A percentile compares a stretch with the other conserved stretches of the same genome.
Evolutionary conservation across 2,329 filamentous ascomycete species (phyloP).

Genomic region (Cladosporium sphaerospermum): DNA sequence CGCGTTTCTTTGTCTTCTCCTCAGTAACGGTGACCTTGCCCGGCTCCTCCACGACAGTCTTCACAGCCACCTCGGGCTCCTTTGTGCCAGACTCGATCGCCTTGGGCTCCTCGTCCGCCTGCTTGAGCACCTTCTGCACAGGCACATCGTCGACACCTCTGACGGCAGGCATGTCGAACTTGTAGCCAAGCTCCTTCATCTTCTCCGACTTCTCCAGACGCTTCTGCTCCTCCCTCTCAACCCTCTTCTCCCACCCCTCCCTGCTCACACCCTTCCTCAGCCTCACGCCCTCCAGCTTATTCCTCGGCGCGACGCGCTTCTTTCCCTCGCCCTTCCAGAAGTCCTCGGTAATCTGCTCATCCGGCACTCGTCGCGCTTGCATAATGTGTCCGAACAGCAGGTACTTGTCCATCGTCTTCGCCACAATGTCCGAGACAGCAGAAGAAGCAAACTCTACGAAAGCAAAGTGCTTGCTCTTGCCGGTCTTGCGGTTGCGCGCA

Average conservation of each 20-base stretch:
- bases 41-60: constrained; percentile 14
- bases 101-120: constrained; percentile 28
- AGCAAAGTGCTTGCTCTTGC: constrained; percentile 85
- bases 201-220: constrained; percentile 64
- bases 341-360: constrained; percentile 70
- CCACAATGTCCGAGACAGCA: constrained; percentile 83
- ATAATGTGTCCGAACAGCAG: constrained; percentile 90
- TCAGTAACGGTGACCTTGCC: constrained; percentile 22
- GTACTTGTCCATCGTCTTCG: constrained; percentile 97
- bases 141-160: constrained; percentile 53
- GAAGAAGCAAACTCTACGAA: constrained; percentile 79
- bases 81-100: constrained; percentile 25
- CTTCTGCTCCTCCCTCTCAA: constrained; percentile 65
- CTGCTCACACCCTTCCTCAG: constrained; percentile 68
- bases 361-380: constrained; percentile 73
- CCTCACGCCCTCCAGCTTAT: constrained; percentile 72
- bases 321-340: constrained; percentile 87
- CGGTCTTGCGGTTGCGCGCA: constrained; percentile 86
- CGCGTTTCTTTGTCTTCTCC: constrained; percentile 30
- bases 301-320: constrained; percentile 79
- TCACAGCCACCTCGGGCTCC: not conserved
- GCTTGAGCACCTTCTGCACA: constrained; percentile 39
- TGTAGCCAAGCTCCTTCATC: constrained; percentile 75
- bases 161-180: constrained; percentile 67
- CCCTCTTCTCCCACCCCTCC: constrained; percentile 70